These are phyloP conservation scores for Hirschfeldia incana DNA, from an alignment of 345 rosid species.

Conservation along the genomic window DNA sequence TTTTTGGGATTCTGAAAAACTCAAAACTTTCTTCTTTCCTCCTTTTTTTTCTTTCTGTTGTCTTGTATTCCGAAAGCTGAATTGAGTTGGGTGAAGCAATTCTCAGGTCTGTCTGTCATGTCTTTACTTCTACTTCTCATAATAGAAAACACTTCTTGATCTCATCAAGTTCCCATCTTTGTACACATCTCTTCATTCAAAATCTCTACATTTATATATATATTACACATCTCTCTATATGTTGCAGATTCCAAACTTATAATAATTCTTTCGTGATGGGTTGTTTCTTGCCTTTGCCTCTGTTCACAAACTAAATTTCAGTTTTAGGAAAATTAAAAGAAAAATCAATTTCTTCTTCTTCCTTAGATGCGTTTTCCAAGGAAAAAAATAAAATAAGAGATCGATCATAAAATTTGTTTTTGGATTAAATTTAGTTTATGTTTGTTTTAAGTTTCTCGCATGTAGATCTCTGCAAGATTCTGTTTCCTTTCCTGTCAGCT, in stretches of 20 bases:
- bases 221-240: conserved; percentile 13
- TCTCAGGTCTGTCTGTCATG: conserved; percentile 59
- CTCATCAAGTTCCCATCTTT: conserved; percentile 43
- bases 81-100: conserved; percentile 50
- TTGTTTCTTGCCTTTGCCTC: conserved; percentile 2
- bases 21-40: conserved; percentile 8
- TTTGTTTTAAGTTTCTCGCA: conserved; percentile 20
- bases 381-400: background rate
- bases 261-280: conserved; percentile 22
- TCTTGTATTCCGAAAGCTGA: conserved; percentile 64
- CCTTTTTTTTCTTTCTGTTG: background rate
- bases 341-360: background rate
- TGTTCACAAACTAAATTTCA: conserved; percentile 17
- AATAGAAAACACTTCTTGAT: conserved; percentile 38
- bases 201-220: conserved; percentile 38
- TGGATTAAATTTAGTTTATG: conserved; percentile 7
- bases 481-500: conserved; percentile 37
- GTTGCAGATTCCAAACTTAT: conserved; percentile 23
- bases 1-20: conserved; percentile 57
- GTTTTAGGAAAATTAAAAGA: background rate
- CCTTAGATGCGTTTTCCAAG: conserved; percentile 31
- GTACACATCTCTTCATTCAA: conserved; percentile 39
- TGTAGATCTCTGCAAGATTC: conserved; percentile 39
- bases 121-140: conserved; percentile 42
- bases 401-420: conserved; percentile 15